Percentiles rank a stretch among this genome's conserved stretches.
Conservation (phyloP, 805 yeast genomes). For the Crinitomyces ghanaensis region DNA sequence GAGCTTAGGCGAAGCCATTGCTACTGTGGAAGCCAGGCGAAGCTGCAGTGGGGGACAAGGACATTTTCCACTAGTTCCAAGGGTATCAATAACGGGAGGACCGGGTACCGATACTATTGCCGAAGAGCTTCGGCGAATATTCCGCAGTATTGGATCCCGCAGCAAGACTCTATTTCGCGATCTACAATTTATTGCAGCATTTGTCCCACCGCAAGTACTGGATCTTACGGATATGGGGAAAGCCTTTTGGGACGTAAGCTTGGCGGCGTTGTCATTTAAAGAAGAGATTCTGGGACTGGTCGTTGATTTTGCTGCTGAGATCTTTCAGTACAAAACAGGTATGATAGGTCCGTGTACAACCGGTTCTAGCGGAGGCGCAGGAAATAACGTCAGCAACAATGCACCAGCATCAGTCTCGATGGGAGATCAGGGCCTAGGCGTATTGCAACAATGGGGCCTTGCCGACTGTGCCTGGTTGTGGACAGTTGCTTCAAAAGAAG, state of each 20-base stretch:
- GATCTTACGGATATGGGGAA: constrained; percentile 22
- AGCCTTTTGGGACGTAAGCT: constrained; percentile 28
- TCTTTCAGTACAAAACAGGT: constrained; percentile 17
- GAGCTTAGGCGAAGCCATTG: constrained; percentile 16
- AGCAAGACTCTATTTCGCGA: constrained; percentile 26
- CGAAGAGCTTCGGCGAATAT: constrained; percentile 22
- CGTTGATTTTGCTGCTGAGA: constrained; percentile 16
- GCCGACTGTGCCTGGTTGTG: constrained; percentile 20
- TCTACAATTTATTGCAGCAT: constrained; percentile 24
- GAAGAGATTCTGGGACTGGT: constrained; percentile 16
- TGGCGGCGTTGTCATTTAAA: constrained; percentile 24
- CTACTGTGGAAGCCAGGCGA: constrained; percentile 18
- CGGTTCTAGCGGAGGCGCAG: constrained; percentile 3
- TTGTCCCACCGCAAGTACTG: constrained; percentile 21
- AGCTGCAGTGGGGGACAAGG: constrained; percentile 12
- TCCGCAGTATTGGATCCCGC: constrained; percentile 19
- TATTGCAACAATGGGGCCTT: constrained; percentile 14
- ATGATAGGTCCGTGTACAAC: too few relatives aligned
- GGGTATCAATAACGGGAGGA: constrained; percentile 5
- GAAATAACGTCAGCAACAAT: background rate
- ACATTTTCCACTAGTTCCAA: constrained; percentile 4
- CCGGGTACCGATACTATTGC: constrained; percentile 25
- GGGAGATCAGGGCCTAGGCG: constrained; percentile 8
- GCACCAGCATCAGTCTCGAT: background rate
- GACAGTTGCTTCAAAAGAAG: constrained; percentile 22